phyloP scores from a whole-genome alignment of 352 stramenopile species.

The Globisporangium parvum region DNA sequence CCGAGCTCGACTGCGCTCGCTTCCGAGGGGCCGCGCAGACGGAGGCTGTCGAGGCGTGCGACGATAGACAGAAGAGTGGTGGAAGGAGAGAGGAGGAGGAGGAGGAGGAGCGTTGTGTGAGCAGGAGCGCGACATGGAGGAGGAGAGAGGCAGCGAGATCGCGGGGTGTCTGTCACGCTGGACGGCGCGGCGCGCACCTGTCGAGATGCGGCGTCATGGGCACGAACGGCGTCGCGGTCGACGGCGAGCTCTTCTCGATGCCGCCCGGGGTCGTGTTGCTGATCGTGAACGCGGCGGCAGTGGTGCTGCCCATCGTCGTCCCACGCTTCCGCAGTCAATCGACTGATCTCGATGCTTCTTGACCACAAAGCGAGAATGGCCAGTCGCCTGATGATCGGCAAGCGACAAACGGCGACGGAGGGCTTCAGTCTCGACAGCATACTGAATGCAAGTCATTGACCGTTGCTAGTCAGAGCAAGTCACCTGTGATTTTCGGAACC shows the following conservation, averaged over 20 bases:
- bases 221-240: conserved; percentile 15
- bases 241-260: not conserved
- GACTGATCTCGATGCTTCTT: too few relatives aligned
- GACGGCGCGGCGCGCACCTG: conserved; percentile 11
- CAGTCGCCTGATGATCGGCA: too few relatives aligned
- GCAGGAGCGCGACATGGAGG: conserved; percentile 1
- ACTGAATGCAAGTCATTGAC: too few relatives aligned
- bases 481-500: too few relatives aligned
- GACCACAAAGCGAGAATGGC: too few relatives aligned
- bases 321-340: too few relatives aligned
- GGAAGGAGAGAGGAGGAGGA: not conserved
- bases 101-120: conserved; percentile 1
- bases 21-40: conserved; percentile 19
- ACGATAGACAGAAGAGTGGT: conserved; percentile 15
- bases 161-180: not conserved
- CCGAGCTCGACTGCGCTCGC: conserved; percentile 28
- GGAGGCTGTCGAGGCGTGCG: conserved; percentile 2
- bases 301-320: too few relatives aligned
- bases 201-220: conserved; percentile 28
- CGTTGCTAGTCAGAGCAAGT: too few relatives aligned
- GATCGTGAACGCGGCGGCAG: not conserved
- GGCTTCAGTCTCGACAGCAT: too few relatives aligned
- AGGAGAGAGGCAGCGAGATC: not conserved
- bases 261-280: not conserved
- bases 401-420: too few relatives aligned